These are phyloP conservation scores for Echeveria elegans DNA, from an alignment of 164 flowering plant species.

Conservation along the genomic window DNA sequence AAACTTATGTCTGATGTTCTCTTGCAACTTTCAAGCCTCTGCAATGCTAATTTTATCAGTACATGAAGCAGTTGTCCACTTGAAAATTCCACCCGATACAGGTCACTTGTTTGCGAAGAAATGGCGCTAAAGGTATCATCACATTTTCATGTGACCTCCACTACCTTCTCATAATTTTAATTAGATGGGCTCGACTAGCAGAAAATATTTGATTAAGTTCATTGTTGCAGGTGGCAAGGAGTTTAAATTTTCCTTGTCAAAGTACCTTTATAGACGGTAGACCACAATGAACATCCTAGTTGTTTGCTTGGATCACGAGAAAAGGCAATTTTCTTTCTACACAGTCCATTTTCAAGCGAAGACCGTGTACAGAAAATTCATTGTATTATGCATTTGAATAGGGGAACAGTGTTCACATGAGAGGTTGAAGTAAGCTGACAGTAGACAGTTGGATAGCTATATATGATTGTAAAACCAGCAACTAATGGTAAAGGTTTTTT, in stretches of 20 bases:
- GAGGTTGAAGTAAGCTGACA: not conserved
- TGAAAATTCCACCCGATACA: conserved; percentile 78
- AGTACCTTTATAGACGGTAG: conserved; percentile 67
- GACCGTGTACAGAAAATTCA: not conserved
- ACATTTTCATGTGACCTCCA: not conserved
- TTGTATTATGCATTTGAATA: not conserved
- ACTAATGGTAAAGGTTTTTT: not conserved
- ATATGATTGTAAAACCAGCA: not conserved
- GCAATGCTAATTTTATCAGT: conserved; percentile 75
- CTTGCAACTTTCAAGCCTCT: conserved; percentile 85
- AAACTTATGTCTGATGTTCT: conserved; percentile 77
- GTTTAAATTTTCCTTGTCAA: conserved; percentile 71
- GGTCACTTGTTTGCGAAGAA: conserved; percentile 70
- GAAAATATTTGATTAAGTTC: not conserved
- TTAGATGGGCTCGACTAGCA: not conserved
- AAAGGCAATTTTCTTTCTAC: not conserved
- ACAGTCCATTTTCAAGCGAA: not conserved
- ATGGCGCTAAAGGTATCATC: conserved; percentile 31
- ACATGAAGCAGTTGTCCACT: conserved; percentile 88
- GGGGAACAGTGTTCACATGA: not conserved
- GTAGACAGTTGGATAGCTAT: not conserved
- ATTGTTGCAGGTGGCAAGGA: conserved; percentile 40
- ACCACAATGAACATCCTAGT: not conserved
- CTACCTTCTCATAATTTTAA: not conserved
- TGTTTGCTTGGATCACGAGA: not conserved